Evolutionary conservation across 1,284 basidiomycete species (phyloP), one percentile per base, ranked within the genome.

Genomic region (Ustanciosporium gigantosporum): DNA sequence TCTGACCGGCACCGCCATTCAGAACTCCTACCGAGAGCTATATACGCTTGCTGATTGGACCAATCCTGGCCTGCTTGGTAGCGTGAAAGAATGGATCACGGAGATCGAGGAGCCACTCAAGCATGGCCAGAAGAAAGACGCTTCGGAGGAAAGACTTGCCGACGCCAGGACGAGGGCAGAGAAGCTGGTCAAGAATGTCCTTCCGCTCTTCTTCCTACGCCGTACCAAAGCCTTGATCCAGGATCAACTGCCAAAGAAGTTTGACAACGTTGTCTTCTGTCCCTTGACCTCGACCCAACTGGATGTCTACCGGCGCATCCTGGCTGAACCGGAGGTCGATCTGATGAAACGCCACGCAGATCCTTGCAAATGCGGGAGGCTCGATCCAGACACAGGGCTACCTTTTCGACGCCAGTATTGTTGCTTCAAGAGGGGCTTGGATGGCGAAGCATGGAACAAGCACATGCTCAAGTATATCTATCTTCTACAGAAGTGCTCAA

Each of bases 251-350:
- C 90, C 90, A 0, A 81, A 81, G 59, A 93, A 93, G 80, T 84
- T 82, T 0, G 90, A 93, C 67, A 82, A 89, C 70, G 87, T 92
- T n/a, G 88, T 91, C 5, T 91, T 92, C 71, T 93, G 90, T 72
- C 89, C 89, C 15, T 79, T 93, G 36, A 87, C 88, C 0, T 51
- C 79, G 0, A 82, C 79, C 27, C 90, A 92, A 76, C 82, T 85
- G 17, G 70, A 77, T 11, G 87, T 85, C 0, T 92, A 93, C 78
- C 87, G 84, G 61, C 82, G 83, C 3, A 82, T 92, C 17, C 78
- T 91, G 17, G 77, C 79, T 9, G 84, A 83, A 65, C 80, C 82
- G 1, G 81, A 83, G 11, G 83, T 91, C 9, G 84, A 87, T 61
- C 84, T 86, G 45, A 80, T 91, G 52, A 77, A 88, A 25, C 81